These are phyloP conservation scores for Alternaria postmessia DNA, from an alignment of 2,329 filamentous ascomycete genomes.

Conservation along the genomic window DNA sequence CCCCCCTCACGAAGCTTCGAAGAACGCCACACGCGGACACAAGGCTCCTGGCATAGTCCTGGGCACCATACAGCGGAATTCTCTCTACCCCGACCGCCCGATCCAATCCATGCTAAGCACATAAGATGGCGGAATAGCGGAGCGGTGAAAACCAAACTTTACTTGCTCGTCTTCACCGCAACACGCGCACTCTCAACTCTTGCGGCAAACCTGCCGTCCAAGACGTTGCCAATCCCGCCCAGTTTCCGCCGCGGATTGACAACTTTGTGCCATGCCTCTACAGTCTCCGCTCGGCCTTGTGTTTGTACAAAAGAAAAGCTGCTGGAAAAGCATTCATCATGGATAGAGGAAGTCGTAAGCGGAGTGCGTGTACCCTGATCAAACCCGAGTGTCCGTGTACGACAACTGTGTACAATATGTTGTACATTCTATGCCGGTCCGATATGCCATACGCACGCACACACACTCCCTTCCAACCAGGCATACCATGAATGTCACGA, in stretches of 20 bases:
- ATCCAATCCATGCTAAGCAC: constrained; percentile 3
- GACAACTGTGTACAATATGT: background rate
- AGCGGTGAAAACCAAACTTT: background rate
- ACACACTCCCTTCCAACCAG: background rate
- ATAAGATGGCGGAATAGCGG: background rate
- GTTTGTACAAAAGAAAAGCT: background rate
- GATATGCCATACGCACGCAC: background rate
- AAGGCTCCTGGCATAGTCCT: background rate
- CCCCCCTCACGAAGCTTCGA: background rate
- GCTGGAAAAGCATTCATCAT: background rate
- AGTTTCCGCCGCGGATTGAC: constrained; percentile 1
- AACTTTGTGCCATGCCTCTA: background rate
- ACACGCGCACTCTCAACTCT: background rate
- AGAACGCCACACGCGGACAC: background rate
- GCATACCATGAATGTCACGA: background rate
- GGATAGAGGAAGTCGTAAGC: background rate
- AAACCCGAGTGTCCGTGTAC: background rate
- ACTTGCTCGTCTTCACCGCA: constrained; percentile 7
- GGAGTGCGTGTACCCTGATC: background rate
- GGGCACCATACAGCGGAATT: background rate
- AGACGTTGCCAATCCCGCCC: constrained; percentile 11
- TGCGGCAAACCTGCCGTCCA: constrained; percentile 10
- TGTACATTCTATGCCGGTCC: background rate
- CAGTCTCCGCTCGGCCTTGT: background rate
- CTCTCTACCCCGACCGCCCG: background rate